Percentiles rank a stretch among this genome's conserved stretches.
Conservation (phyloP, 2,329 filamentous ascomycete species). For the Sordariomycetes sp. region DNA sequence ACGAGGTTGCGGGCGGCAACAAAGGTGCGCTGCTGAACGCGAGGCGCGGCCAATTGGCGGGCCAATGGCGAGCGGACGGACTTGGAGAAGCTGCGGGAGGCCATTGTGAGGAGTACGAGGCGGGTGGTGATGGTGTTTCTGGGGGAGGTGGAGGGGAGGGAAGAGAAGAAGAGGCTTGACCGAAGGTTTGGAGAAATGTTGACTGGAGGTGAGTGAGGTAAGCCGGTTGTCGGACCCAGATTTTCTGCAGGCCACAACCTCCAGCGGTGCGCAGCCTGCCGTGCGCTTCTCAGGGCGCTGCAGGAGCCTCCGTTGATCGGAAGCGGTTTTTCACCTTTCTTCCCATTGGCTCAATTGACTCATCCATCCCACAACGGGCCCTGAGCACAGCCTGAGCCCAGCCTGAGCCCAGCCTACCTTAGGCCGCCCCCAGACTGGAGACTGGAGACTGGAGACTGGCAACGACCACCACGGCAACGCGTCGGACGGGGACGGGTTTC, state of each 20-base stretch:
- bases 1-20: conserved; percentile 48
- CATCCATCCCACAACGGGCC: too few species aligned
- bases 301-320: too few species aligned
- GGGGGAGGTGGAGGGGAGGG: conserved; percentile 19
- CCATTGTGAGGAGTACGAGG: conserved; percentile 49
- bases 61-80: conserved; percentile 54
- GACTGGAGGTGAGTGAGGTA: conserved; percentile 5
- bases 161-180: conserved; percentile 9
- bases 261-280: too few species aligned
- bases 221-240: conserved; percentile 4
- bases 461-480: too few species aligned
- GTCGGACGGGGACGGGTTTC: too few species aligned
- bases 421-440: too few species aligned
- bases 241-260: background rate
- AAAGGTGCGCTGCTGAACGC: conserved; percentile 53
- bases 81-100: conserved; percentile 65
- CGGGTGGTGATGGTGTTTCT: conserved; percentile 15
- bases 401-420: too few species aligned
- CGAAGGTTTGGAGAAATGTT: conserved; percentile 6
- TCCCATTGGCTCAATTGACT: too few species aligned
- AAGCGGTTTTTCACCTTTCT: too few species aligned
- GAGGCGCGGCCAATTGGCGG: conserved; percentile 54
- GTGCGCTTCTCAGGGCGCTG: too few species aligned
- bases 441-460: too few species aligned
- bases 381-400: too few species aligned